These are phyloP conservation scores for Apodospora peruviana DNA, from an alignment of 495 filamentous ascomycete species.

Conservation along the genomic window DNA sequence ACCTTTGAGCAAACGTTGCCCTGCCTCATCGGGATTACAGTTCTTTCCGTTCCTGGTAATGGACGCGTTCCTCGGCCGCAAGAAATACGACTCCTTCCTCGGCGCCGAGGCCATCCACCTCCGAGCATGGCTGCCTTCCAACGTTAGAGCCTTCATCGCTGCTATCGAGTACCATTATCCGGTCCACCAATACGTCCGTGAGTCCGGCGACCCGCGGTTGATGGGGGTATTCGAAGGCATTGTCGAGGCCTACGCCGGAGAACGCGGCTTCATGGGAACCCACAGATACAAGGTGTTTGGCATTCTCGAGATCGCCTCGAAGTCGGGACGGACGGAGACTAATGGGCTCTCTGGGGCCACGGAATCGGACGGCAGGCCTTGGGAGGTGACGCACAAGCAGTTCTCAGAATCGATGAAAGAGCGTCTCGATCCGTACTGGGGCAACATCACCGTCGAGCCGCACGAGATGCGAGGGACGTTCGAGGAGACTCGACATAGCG, in stretches of 20 bases:
- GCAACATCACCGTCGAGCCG: slow-evolving; percentile 36
- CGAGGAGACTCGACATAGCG: slow-evolving; percentile 44
- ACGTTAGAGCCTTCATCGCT: slow-evolving; percentile 45
- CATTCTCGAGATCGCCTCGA: slow-evolving; percentile 47
- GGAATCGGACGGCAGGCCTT: slow-evolving; percentile 35
- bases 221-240: slow-evolving; percentile 45
- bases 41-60: slow-evolving; percentile 47
- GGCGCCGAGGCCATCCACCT: slow-evolving; percentile 44
- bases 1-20: slow-evolving; percentile 43
- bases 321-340: slow-evolving; percentile 45
- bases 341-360: slow-evolving; percentile 40
- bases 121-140: slow-evolving; percentile 44
- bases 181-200: slow-evolving; percentile 43
- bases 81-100: slow-evolving; percentile 44
- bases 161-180: slow-evolving; percentile 46
- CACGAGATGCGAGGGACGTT: slow-evolving; percentile 48
- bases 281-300: slow-evolving; percentile 50
- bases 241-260: slow-evolving; percentile 43
- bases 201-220: slow-evolving; percentile 38
- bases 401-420: slow-evolving; percentile 51
- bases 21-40: slow-evolving; percentile 45
- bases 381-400: slow-evolving; percentile 46
- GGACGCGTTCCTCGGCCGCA: slow-evolving; percentile 47
- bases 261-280: slow-evolving; percentile 49
- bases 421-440: slow-evolving; percentile 41